These are phyloP conservation scores for Pseudevernia furfuracea DNA, from an alignment of 495 filamentous ascomycete species.

Conservation along the genomic window DNA sequence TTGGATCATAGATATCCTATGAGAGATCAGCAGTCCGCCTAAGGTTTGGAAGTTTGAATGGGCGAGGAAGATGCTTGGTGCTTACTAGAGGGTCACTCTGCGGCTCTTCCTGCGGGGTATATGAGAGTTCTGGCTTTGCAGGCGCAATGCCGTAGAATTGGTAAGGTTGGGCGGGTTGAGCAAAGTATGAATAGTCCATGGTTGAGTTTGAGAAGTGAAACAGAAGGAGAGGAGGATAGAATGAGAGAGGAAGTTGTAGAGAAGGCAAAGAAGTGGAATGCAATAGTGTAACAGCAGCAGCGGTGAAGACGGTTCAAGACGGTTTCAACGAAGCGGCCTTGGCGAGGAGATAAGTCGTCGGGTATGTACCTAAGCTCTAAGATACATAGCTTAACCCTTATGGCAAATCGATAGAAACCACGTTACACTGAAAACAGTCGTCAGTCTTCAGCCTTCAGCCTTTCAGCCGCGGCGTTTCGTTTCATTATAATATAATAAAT, in stretches of 20 bases:
- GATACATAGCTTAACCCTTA: too few relatives aligned
- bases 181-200: constrained; percentile 29
- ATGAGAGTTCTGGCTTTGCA: constrained; percentile 19
- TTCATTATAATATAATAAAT: too few relatives aligned
- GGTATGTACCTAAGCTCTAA: too few relatives aligned
- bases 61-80: not conserved
- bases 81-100: constrained; percentile 25
- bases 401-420: not conserved
- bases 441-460: not conserved
- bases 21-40: constrained; percentile 2
- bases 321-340: not conserved
- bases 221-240: not conserved
- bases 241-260: not conserved
- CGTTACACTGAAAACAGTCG: not conserved
- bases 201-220: not conserved
- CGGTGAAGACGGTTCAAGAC: constrained; percentile 2
- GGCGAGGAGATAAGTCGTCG: not conserved
- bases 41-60: not conserved
- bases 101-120: constrained; percentile 24
- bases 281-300: not conserved
- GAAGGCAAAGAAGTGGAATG: not conserved
- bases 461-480: constrained; percentile 5
- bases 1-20: constrained; percentile 24
- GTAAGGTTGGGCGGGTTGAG: constrained; percentile 22
- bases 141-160: constrained; percentile 23